Evolutionary conservation across 2,329 filamentous ascomycete species (phyloP), one percentile per base, ranked within the genome.

Genomic region (Gaeumannomyces sp.): DNA sequence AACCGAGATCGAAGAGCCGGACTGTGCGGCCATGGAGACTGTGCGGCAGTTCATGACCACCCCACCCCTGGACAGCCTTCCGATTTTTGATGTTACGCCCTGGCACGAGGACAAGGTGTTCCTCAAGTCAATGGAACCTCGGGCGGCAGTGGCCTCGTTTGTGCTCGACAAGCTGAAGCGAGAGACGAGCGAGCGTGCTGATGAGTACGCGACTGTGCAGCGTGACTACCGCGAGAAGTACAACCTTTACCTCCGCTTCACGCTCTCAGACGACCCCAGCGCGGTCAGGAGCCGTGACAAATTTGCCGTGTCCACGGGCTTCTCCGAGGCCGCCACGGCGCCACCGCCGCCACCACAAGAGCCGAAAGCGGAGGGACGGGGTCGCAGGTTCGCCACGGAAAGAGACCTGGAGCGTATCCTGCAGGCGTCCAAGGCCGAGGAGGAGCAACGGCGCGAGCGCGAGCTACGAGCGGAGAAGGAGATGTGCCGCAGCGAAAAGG

Each of bases 401-500:
- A 85, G 89, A 63, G 90, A 93, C 66, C 75, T 93, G 8, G 87
- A 93, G 72, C 83, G 86, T 53, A 88, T 90, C 8, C 76, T 93
- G 61, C 85, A 90, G 72, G 87, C 90, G 69, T 93, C 90, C 0
- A 84, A 88, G 71, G 83, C 84, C 28, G 87, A 89, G 68, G 89
- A 91, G 66, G 87, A 89, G 67, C 89, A 92, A 71, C 82, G 85
- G 45, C 83, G 85, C 66, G 89, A 92, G 69, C 86, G 89, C 61
- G 88, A 90, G 68, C 76, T 81, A 60, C 80, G 84, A 63, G 84
- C 85, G 45, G 84, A 86, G 68, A 87, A 89, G 72, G 87, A 89
- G 64, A 88, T 89, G 71, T 88, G 88, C 66, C 88, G 90, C 67
- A 89, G 85, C 68, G 89, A 91, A 59, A 92, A 91, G 72, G 91